phyloP scores from a whole-genome alignment of 352 stramenopile genomes.

The Phytophthora citricola region DNA sequence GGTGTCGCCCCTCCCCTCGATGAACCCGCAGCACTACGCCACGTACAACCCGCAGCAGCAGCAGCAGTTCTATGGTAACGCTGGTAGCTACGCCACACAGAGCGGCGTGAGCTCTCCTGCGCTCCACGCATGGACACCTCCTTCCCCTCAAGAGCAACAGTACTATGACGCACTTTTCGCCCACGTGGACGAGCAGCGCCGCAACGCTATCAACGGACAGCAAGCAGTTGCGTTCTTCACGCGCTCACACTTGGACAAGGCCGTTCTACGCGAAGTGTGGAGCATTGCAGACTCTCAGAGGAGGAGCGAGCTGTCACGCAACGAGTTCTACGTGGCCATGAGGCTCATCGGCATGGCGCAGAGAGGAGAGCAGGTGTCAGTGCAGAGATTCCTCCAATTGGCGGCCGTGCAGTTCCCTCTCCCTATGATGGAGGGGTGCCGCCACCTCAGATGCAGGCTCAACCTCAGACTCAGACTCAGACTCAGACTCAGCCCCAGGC shows the following conservation, averaged over 20 bases:
- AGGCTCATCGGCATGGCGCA: conserved; percentile 87
- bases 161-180: conserved; percentile 94
- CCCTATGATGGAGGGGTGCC: conserved; percentile 69
- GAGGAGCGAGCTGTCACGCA: conserved; percentile 74
- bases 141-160: conserved; percentile 69
- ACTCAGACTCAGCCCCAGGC: conserved; percentile 7
- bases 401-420: conserved; percentile 62
- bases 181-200: conserved; percentile 85
- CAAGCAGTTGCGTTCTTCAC: conserved; percentile 95
- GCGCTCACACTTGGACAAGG: conserved; percentile 91
- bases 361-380: conserved; percentile 64
- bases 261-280: conserved; percentile 81
- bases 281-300: conserved; percentile 76
- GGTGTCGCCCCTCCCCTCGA: conserved; percentile 17
- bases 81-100: conserved; percentile 40
- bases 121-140: conserved; percentile 65
- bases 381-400: conserved; percentile 79
- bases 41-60: conserved; percentile 59
- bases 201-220: conserved; percentile 86
- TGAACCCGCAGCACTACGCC: conserved; percentile 67
- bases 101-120: conserved; percentile 25
- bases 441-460: conserved; percentile 23
- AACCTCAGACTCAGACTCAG: conserved; percentile 9
- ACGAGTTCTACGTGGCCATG: conserved; percentile 90
- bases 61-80: conserved; percentile 55